phyloP scores from a whole-genome alignment of 345 rosid genomes.

The Syzygium aqueum region DNA sequence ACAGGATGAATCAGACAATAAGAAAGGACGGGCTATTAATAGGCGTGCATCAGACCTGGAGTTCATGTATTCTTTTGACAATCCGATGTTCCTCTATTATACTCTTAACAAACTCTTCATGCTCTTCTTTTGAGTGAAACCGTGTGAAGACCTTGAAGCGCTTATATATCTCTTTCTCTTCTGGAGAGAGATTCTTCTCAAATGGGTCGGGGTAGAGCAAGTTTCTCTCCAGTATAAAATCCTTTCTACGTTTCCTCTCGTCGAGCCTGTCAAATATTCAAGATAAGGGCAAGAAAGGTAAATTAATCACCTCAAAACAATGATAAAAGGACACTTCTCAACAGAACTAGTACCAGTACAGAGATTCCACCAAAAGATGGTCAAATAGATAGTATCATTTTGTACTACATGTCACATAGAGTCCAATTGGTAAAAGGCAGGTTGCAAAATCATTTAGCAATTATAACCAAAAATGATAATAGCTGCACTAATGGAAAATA shows the following conservation, averaged over 20 bases:
- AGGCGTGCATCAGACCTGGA: constrained; percentile 53
- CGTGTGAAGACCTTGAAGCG: constrained; percentile 71
- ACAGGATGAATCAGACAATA: not conserved
- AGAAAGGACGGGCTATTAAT: not conserved
- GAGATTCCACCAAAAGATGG: not conserved
- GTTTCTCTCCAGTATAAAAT: constrained; percentile 81
- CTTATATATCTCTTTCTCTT: constrained; percentile 59
- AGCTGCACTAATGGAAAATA: not conserved
- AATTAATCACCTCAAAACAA: not conserved
- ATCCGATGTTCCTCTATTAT: constrained; percentile 63
- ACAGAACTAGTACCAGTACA: not conserved
- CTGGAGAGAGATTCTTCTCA: constrained; percentile 60
- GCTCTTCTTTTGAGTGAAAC: constrained; percentile 86
- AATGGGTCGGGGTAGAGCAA: constrained; percentile 61
- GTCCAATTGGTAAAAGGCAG: not conserved
- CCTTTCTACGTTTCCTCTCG: constrained; percentile 94
- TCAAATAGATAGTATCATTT: not conserved
- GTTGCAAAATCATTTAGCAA: not conserved
- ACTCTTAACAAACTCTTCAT: constrained; percentile 55
- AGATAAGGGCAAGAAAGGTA: not conserved
- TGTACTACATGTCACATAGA: not conserved
- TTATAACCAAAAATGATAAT: not conserved
- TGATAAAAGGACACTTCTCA: not conserved
- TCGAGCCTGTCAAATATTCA: constrained; percentile 50
- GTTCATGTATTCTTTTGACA: constrained; percentile 68